Evolutionary conservation across 208 protist species (phyloP).

Genomic region (Trypanosoma avium): DNA sequence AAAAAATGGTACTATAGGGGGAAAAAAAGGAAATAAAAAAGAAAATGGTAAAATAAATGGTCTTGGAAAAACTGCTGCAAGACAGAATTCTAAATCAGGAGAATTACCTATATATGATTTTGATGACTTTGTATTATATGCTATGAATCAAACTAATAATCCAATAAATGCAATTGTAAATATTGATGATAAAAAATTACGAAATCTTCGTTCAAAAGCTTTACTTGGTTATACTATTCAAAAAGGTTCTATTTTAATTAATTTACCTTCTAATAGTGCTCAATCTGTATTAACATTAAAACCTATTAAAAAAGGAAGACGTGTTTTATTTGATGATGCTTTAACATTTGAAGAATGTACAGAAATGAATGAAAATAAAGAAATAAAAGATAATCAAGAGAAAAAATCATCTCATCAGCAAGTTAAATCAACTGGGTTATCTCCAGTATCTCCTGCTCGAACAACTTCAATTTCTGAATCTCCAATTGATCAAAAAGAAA

Average conservation of each 20-base stretch:
- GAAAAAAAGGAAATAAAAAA: neutral
- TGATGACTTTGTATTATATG: conserved; percentile 19
- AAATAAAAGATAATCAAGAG: neutral
- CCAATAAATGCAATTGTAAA: neutral
- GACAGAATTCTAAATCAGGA: too few species aligned
- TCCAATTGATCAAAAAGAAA: too few species aligned
- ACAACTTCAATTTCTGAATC: too few species aligned
- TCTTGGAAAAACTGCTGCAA: too few species aligned
- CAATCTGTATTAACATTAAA: conserved; percentile 8
- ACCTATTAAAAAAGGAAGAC: conserved; percentile 11
- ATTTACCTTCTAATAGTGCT: conserved; percentile 9
- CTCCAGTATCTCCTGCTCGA: too few species aligned
- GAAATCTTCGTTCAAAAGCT: conserved; percentile 7
- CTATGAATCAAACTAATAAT: conserved; percentile 14
- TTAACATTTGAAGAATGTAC: conserved; percentile 17
- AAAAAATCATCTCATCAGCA: neutral
- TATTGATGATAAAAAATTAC: conserved; percentile 17
- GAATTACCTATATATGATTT: neutral
- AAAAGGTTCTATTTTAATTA: conserved; percentile 12
- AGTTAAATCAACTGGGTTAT: too few species aligned
- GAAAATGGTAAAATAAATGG: neutral
- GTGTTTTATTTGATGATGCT: conserved; percentile 13
- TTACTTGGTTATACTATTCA: neutral
- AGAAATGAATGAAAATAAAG: too few species aligned
- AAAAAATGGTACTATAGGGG: too few species aligned